Conservation (phyloP, 257 asterid genomes). For the Lithospermum erythrorhizon region DNA sequence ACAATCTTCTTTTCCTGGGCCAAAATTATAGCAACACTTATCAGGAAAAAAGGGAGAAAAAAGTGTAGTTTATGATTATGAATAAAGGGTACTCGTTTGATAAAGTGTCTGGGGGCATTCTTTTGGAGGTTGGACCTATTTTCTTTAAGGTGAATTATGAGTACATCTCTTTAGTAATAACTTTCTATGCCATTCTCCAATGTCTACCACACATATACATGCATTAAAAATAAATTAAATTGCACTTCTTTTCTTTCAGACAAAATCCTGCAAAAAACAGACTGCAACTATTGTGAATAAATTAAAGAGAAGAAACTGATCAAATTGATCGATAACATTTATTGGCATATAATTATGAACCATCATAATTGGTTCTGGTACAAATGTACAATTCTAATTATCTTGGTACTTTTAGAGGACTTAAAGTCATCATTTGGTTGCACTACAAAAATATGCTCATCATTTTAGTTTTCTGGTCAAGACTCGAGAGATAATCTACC, state of each 20-base stretch:
- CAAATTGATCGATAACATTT: too few species aligned
- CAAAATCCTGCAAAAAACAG: too few species aligned
- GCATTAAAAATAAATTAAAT: background rate
- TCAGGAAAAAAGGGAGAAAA: background rate
- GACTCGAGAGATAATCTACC: too few species aligned
- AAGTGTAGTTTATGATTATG: slow-evolving; percentile 2
- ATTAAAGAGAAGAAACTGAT: too few species aligned
- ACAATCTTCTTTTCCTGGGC: background rate
- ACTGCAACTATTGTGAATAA: too few species aligned
- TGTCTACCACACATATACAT: background rate
- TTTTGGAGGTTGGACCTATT: slow-evolving; percentile 2
- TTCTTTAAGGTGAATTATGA: slow-evolving; percentile 3
- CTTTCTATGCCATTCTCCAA: background rate
- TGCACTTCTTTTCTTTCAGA: background rate
- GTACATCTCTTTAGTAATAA: background rate
- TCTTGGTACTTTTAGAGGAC: too few species aligned
- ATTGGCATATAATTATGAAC: too few species aligned
- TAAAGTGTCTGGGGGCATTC: background rate
- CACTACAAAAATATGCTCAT: too few species aligned
- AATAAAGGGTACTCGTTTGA: slow-evolving; percentile 1
- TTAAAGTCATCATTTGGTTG: too few species aligned
- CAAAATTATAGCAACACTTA: background rate
- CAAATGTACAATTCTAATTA: too few species aligned
- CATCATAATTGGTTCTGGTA: too few species aligned
- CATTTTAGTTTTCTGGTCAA: too few species aligned